Evolutionary conservation across 148 eudicot genomes (phyloP).

Genomic region (Nepenthes gracilis): DNA sequence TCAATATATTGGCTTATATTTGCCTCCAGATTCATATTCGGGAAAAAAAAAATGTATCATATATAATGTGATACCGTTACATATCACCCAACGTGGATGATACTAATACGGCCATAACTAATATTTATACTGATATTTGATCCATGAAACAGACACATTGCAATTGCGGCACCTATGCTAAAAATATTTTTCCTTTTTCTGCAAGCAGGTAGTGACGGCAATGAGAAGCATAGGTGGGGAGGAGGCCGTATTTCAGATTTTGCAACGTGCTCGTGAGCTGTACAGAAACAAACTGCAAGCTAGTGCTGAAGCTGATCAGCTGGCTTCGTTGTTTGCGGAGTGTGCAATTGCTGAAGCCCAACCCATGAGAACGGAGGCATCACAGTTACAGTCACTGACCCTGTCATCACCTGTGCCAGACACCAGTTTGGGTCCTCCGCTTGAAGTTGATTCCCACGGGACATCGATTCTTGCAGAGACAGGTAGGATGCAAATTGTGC

Average conservation of each 20-base stretch:
- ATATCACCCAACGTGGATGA: too few species aligned
- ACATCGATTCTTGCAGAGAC: slow-evolving; percentile 75
- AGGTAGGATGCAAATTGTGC: slow-evolving; percentile 68
- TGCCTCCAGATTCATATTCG: too few species aligned
- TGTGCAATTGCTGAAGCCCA: slow-evolving; percentile 92
- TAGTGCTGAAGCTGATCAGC: slow-evolving; percentile 64
- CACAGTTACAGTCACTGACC: slow-evolving; percentile 7
- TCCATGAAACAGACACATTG: too few species aligned
- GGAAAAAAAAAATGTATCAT: too few species aligned
- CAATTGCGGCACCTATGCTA: too few species aligned
- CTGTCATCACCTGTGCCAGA: slow-evolving; percentile 1
- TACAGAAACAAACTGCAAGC: slow-evolving; percentile 57
- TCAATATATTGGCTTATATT: too few species aligned
- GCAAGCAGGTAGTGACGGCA: slow-evolving; percentile 65
- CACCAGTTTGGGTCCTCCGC: slow-evolving; percentile 2
- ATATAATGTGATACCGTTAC: too few species aligned
- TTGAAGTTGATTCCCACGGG: slow-evolving; percentile 34
- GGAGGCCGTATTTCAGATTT: slow-evolving; percentile 47
- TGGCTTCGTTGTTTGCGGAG: slow-evolving; percentile 90
- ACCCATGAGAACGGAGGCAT: slow-evolving; percentile 22
- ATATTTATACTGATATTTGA: too few species aligned
- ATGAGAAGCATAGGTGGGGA: slow-evolving; percentile 79
- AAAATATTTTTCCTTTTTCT: too few species aligned
- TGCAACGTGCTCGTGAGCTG: slow-evolving; percentile 72
- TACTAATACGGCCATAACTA: too few species aligned